These are phyloP conservation scores for Kazachstania viticola DNA, from an alignment of 805 yeast species.

Conservation along the genomic window DNA sequence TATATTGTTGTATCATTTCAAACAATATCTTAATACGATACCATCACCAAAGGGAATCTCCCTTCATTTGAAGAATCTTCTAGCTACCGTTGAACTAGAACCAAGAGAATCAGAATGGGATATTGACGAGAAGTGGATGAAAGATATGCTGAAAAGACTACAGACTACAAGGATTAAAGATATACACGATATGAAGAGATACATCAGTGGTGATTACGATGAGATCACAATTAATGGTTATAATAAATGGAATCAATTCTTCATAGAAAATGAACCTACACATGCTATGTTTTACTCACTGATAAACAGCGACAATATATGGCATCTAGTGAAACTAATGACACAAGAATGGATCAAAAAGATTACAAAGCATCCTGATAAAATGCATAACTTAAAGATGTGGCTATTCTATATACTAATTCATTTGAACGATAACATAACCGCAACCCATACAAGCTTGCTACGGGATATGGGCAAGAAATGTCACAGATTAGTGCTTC, in stretches of 20 bases:
- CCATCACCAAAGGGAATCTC: constrained; percentile 6
- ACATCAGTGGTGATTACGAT: constrained; percentile 6
- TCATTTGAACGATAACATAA: constrained; percentile 15
- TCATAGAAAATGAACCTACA: constrained; percentile 20
- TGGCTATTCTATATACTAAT: constrained; percentile 22
- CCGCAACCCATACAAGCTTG: constrained; percentile 18
- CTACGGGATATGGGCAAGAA: constrained; percentile 22
- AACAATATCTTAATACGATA: constrained; percentile 7
- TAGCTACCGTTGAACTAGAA: constrained; percentile 4
- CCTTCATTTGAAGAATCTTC: constrained; percentile 9
- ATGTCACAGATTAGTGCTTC: constrained; percentile 7
- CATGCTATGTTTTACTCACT: constrained; percentile 9
- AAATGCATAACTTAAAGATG: constrained; percentile 6
- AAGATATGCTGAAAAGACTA: constrained; percentile 6
- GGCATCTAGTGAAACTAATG: constrained; percentile 20
- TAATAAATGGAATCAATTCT: constrained; percentile 20
- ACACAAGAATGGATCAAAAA: constrained; percentile 18
- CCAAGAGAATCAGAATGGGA: constrained; percentile 6
- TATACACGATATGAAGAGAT: constrained; percentile 10
- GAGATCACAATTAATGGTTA: constrained; percentile 13
- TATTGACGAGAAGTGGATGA: constrained; percentile 19
- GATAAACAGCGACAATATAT: constrained; percentile 10
- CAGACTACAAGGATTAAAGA: constrained; percentile 6
- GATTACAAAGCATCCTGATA: constrained; percentile 8
- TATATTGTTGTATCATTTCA: constrained; percentile 12